These are phyloP conservation scores for Dothistroma septosporum DNA, from an alignment of 2,329 filamentous ascomycete genomes.

Conservation along the genomic window DNA sequence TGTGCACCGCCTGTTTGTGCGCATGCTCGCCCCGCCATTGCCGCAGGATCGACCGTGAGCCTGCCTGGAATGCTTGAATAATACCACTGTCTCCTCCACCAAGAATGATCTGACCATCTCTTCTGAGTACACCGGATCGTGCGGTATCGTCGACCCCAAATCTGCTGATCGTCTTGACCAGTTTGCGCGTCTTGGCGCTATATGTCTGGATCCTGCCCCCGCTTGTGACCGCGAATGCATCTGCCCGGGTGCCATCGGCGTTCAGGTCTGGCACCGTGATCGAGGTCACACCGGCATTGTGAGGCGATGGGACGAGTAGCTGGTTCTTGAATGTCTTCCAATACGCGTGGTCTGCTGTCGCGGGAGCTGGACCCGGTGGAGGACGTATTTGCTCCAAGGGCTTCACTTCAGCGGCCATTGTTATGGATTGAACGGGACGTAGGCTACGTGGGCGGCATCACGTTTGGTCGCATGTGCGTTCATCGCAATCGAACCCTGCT, in stretches of 20 bases:
- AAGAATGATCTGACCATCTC: conserved; percentile 82
- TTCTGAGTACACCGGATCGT: conserved; percentile 80
- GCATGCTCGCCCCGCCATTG: conserved; percentile 64
- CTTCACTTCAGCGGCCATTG: conserved; percentile 81
- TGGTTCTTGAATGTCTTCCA: conserved; percentile 95
- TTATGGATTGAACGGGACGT: neutral
- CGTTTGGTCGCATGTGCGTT: neutral
- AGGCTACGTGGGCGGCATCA: neutral
- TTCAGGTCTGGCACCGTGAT: conserved; percentile 53
- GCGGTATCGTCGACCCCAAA: conserved; percentile 78
- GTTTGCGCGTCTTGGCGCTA: conserved; percentile 84
- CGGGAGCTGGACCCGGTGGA: conserved; percentile 72
- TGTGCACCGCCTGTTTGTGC: conserved; percentile 89
- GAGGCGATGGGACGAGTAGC: conserved; percentile 82
- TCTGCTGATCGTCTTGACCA: conserved; percentile 87
- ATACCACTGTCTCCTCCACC: conserved; percentile 88
- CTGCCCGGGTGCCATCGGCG: conserved; percentile 41
- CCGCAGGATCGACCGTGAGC: conserved; percentile 83
- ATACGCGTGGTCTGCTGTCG: conserved; percentile 90
- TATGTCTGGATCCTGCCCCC: conserved; percentile 91
- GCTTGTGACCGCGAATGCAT: conserved; percentile 89
- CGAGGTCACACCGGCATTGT: conserved; percentile 83
- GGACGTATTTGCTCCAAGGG: conserved; percentile 77
- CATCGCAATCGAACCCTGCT: neutral
- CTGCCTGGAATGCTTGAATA: conserved; percentile 92